These are phyloP conservation scores for Fusarium nisikadoi DNA, from an alignment of 2,329 filamentous ascomycete genomes.

Conservation along the genomic window DNA sequence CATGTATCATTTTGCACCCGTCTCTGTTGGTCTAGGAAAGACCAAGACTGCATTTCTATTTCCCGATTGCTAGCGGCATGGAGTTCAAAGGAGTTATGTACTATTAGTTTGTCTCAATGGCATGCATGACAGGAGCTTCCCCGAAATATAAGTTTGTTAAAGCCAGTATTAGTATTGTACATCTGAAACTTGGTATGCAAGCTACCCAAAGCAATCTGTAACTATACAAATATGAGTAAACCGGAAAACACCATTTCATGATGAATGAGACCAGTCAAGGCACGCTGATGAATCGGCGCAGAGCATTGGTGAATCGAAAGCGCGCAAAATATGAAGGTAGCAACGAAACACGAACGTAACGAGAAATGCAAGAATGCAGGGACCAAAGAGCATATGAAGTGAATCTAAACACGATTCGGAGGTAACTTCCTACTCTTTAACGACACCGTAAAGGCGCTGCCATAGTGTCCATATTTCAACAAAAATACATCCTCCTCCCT, in stretches of 20 bases:
- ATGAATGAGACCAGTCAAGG: constrained; percentile 12
- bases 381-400: not conserved
- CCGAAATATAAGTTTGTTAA: constrained; percentile 13
- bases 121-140: not conserved
- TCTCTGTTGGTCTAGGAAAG: not conserved
- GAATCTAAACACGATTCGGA: constrained; percentile 13
- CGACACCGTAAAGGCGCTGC: constrained; percentile 13
- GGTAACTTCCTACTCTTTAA: constrained; percentile 25
- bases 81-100: constrained; percentile 23
- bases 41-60: constrained; percentile 15
- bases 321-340: not conserved
- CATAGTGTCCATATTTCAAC: constrained; percentile 25
- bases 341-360: not conserved
- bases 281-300: constrained; percentile 11
- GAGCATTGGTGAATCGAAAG: not conserved
- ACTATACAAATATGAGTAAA: constrained; percentile 4
- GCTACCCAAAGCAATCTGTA: constrained; percentile 11
- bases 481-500: constrained; percentile 22
- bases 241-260: constrained; percentile 27
- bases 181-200: constrained; percentile 16
- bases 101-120: not conserved
- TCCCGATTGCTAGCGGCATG: constrained; percentile 17
- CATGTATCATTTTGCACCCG: not conserved
- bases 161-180: constrained; percentile 23
- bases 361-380: constrained; percentile 1